Conservation (phyloP, 495 filamentous ascomycete species). For the Gamarada debralockiae region DNA sequence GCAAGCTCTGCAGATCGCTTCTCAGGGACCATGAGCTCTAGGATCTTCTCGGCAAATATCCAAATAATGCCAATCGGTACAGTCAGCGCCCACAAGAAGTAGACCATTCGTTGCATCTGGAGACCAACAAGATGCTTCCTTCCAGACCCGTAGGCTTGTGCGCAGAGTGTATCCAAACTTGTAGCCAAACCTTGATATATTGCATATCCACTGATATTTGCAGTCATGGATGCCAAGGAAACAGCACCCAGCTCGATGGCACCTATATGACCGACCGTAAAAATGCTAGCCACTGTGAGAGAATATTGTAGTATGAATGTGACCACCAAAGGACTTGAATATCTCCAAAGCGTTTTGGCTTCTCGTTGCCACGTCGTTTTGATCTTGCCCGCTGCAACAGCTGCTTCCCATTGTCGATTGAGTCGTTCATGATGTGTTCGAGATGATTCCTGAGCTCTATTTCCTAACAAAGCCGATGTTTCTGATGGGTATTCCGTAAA, state of each 20-base stretch:
- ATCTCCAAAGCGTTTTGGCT: constrained; percentile 59
- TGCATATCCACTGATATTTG: constrained; percentile 68
- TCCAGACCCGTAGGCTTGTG: constrained; percentile 71
- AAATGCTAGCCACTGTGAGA: constrained; percentile 63
- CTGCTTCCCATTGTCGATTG: constrained; percentile 72
- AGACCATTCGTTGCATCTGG: constrained; percentile 67
- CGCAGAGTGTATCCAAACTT: constrained; percentile 67
- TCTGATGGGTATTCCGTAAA: constrained; percentile 30
- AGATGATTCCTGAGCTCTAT: constrained; percentile 11
- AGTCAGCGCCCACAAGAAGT: constrained; percentile 57
- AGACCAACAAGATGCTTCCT: constrained; percentile 65
- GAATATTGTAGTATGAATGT: constrained; percentile 73
- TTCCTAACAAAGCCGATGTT: constrained; percentile 30
- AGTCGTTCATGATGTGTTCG: constrained; percentile 31
- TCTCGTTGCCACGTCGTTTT: constrained; percentile 84
- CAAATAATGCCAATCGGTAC: constrained; percentile 61
- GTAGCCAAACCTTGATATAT: constrained; percentile 69
- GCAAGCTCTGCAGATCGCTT: constrained; percentile 55
- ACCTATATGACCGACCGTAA: constrained; percentile 62
- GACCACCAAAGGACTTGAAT: constrained; percentile 57
- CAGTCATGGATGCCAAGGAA: constrained; percentile 66
- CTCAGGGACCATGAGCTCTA: constrained; percentile 38
- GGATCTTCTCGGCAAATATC: constrained; percentile 50
- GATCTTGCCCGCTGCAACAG: constrained; percentile 66
- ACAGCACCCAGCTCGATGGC: constrained; percentile 62